Conservation (phyloP, 2,329 filamentous ascomycete species). For the Coleophoma eucalyptorum region DNA sequence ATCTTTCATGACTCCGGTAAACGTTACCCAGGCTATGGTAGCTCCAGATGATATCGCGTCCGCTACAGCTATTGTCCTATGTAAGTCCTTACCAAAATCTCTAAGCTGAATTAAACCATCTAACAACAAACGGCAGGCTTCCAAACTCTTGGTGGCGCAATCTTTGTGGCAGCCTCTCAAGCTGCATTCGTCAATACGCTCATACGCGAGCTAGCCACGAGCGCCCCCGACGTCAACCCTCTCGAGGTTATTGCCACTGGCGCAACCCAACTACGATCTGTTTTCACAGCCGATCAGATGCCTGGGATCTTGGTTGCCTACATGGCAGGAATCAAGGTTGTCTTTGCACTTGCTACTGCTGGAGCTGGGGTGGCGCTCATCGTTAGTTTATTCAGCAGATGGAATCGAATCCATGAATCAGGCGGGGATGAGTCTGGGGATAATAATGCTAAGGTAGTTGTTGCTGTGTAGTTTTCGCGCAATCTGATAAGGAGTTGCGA, state of each 20-base stretch:
- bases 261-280: slow-evolving; percentile 35
- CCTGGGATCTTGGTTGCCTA: slow-evolving; percentile 13
- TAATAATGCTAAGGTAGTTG: too few relatives aligned
- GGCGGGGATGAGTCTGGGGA: too few relatives aligned
- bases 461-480: too few relatives aligned
- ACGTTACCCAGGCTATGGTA: slow-evolving; percentile 23
- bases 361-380: slow-evolving; percentile 2
- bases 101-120: neutral
- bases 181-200: slow-evolving; percentile 30
- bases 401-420: neutral
- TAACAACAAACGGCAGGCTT: slow-evolving; percentile 26
- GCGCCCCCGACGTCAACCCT: slow-evolving; percentile 33
- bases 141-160: slow-evolving; percentile 17
- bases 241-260: slow-evolving; percentile 28
- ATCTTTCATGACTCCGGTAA: slow-evolving; percentile 39
- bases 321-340: slow-evolving; percentile 11
- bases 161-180: slow-evolving; percentile 17
- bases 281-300: slow-evolving; percentile 32
- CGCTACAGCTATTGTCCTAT: slow-evolving; percentile 36
- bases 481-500: too few relatives aligned
- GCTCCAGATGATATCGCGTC: slow-evolving; percentile 29
- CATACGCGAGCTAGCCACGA: slow-evolving; percentile 34
- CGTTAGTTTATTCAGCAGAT: neutral
- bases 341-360: slow-evolving; percentile 8
- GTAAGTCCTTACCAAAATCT: neutral